phyloP scores from a whole-genome alignment of 1,139 yeast species.

The Wickerhamomyces sp. region DNA sequence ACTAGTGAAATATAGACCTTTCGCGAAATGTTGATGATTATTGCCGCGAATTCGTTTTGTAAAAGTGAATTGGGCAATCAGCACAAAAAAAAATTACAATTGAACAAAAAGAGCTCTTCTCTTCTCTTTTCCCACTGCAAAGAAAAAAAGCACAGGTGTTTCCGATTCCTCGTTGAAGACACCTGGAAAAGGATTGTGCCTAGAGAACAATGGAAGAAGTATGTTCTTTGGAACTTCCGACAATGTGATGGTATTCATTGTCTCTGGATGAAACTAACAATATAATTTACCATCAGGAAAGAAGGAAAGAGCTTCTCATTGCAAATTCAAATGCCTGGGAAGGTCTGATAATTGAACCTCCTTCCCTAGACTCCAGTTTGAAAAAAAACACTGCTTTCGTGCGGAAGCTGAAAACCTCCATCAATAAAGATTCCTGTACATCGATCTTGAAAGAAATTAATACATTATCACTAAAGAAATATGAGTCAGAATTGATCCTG shows the following conservation, averaged over 20 bases:
- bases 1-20: too few species aligned
- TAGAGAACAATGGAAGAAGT: too few species aligned
- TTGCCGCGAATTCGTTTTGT: too few species aligned
- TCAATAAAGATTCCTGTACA: slow-evolving; percentile 43
- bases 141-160: too few species aligned
- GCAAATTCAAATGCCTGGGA: slow-evolving; percentile 36
- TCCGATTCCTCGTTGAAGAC: too few species aligned
- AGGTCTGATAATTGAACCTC: slow-evolving; percentile 24
- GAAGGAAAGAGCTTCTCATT: slow-evolving; percentile 21
- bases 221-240: neutral
- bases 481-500: slow-evolving; percentile 63
- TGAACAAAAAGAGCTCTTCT: too few species aligned
- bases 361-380: slow-evolving; percentile 64
- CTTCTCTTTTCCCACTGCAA: too few species aligned
- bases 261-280: slow-evolving; percentile 1
- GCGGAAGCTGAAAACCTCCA: slow-evolving; percentile 57
- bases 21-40: too few species aligned
- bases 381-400: slow-evolving; percentile 84
- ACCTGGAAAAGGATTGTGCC: too few species aligned
- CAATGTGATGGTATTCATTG: neutral
- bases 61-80: too few species aligned
- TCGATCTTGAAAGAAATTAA: slow-evolving; percentile 56
- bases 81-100: too few species aligned
- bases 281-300: slow-evolving; percentile 3
- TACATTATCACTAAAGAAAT: slow-evolving; percentile 66